Evolutionary conservation across 371 early-diverging fungal genomes (phyloP).

Genomic region (Mucor piriformis): DNA sequence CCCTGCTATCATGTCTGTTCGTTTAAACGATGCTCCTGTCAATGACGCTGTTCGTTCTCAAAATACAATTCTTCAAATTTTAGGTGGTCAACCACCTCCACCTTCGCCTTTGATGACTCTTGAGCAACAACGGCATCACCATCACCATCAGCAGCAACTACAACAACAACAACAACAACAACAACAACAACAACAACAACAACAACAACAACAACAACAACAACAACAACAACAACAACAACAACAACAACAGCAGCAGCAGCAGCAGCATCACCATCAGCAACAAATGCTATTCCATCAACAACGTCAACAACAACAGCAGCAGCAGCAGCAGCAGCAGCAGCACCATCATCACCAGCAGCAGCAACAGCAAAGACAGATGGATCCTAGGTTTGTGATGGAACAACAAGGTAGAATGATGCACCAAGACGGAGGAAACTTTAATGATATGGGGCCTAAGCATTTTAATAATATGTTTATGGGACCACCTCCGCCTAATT

Average conservation of each 20-base stretch:
- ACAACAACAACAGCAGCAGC: slow-evolving; percentile 27
- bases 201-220: slow-evolving; percentile 9
- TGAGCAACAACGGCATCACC: slow-evolving; percentile 17
- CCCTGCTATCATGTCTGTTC: slow-evolving; percentile 72
- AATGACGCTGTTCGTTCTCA: slow-evolving; percentile 27
- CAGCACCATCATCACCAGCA: slow-evolving; percentile 17
- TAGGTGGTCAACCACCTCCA: slow-evolving; percentile 37
- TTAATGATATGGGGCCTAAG: slow-evolving; percentile 14
- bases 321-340: slow-evolving; percentile 22
- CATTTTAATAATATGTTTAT: slow-evolving; percentile 28
- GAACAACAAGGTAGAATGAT: slow-evolving; percentile 16
- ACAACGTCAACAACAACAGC: slow-evolving; percentile 4
- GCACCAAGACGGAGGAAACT: slow-evolving; percentile 4
- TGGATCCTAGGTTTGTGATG: slow-evolving; percentile 15
- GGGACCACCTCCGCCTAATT: slow-evolving; percentile 20
- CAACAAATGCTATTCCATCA: slow-evolving; percentile 18
- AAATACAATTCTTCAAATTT: slow-evolving; percentile 39
- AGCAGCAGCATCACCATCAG: slow-evolving; percentile 41
- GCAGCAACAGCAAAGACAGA: slow-evolving; percentile 8
- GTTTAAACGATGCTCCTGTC: slow-evolving; percentile 26
- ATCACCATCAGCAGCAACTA: slow-evolving; percentile 21
- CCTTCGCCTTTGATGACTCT: slow-evolving; percentile 18
- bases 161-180: slow-evolving; percentile 13
- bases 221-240: slow-evolving; percentile 15
- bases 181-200: neutral